These are phyloP conservation scores for Phytophthora pseudosyringae DNA, from an alignment of 352 stramenopile species.

Conservation along the genomic window DNA sequence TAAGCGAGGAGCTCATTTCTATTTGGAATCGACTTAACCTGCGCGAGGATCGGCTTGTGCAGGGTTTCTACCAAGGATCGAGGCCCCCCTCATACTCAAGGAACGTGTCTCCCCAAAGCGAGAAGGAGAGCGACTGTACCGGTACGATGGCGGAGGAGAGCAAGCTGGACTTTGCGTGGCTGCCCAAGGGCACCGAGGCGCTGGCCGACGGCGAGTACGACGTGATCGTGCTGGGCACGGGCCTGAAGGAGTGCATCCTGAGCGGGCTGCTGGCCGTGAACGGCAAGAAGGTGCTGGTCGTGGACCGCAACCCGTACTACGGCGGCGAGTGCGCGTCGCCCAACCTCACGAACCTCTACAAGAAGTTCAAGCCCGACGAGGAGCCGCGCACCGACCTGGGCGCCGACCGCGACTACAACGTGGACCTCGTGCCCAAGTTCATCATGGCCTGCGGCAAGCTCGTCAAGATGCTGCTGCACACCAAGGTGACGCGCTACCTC, in stretches of 20 bases:
- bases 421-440: slow-evolving; percentile 99
- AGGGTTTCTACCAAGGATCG: no score
- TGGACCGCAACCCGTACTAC: slow-evolving; percentile 99
- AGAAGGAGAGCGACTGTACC: slow-evolving; percentile 9
- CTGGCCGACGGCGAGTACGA: slow-evolving; percentile 99
- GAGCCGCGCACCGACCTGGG: slow-evolving; percentile 85
- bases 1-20: no score
- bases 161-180: slow-evolving; percentile 93
- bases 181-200: slow-evolving; percentile 93
- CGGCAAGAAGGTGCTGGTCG: slow-evolving; percentile 96
- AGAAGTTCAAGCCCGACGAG: slow-evolving; percentile 90
- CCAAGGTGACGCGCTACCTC: slow-evolving; percentile 98
- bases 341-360: slow-evolving; percentile 98
- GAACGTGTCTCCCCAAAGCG: slow-evolving; percentile 10
- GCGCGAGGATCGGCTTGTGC: slow-evolving; percentile 7
- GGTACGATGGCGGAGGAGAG: slow-evolving; percentile 64
- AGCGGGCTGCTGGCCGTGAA: slow-evolving; percentile 95
- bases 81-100: slow-evolving; percentile 12
- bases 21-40: no score
- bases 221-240: slow-evolving; percentile 99
- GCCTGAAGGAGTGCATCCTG: slow-evolving; percentile 99
- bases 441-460: slow-evolving; percentile 99
- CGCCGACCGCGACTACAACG: slow-evolving; percentile 99
- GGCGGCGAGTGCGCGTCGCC: slow-evolving; percentile 97
- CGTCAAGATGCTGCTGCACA: slow-evolving; percentile 98